Conservation (phyloP, 345 rosid species). For the Abelmoschus esculentus region DNA sequence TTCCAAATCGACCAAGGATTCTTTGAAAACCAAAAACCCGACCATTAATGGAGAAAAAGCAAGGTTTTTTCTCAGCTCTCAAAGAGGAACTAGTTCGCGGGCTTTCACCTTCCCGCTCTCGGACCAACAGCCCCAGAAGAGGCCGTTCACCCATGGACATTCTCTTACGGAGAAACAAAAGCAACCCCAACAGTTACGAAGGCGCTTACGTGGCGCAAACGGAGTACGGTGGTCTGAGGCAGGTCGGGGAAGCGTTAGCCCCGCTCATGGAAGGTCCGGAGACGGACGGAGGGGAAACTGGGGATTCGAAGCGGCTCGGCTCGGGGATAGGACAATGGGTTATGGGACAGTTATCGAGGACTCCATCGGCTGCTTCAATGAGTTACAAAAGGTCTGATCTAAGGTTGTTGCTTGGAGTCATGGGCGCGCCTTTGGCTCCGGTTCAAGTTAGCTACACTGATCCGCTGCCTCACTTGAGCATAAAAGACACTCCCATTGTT, state of each 20-base stretch:
- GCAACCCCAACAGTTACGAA: constrained; percentile 14
- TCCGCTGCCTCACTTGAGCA: constrained; percentile 77
- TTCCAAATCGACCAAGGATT: no score
- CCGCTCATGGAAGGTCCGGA: constrained; percentile 92
- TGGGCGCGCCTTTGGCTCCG: constrained; percentile 93
- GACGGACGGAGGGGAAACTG: constrained; percentile 54
- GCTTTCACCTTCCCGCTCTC: constrained; percentile 77
- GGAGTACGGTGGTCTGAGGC: constrained; percentile 18
- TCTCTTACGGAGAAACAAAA: constrained; percentile 46
- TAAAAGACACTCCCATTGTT: constrained; percentile 89
- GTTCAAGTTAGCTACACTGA: constrained; percentile 59
- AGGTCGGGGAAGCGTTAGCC: constrained; percentile 43
- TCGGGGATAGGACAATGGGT: constrained; percentile 88
- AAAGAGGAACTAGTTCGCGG: constrained; percentile 79
- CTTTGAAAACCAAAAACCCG: neutral
- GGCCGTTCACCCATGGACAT: constrained; percentile 44
- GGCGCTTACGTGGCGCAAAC: constrained; percentile 33
- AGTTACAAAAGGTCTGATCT: constrained; percentile 61
- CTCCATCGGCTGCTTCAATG: constrained; percentile 43
- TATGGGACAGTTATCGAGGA: constrained; percentile 59
- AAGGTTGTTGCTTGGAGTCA: constrained; percentile 70
- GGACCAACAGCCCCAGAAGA: constrained; percentile 49
- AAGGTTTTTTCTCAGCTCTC: constrained; percentile 79
- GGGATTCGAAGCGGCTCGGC: constrained; percentile 50
- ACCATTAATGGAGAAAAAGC: constrained; percentile 69